These are phyloP conservation scores for Mediolabrus comicus DNA, from an alignment of 108 stramenopile species.

Conservation along the genomic window DNA sequence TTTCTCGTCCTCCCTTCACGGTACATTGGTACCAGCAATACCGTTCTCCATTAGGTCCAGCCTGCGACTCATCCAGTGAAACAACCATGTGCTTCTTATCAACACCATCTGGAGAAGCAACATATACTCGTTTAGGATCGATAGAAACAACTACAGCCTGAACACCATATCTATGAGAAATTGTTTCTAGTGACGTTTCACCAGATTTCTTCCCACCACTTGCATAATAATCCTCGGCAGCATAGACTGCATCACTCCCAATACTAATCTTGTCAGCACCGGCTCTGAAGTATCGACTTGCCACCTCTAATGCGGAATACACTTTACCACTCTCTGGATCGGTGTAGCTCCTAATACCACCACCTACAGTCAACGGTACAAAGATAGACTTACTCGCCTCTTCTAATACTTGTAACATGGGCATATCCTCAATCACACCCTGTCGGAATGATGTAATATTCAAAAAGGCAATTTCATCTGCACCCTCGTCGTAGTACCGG, in stretches of 20 bases:
- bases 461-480: slow-evolving; percentile 96
- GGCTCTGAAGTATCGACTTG: slow-evolving; percentile 95
- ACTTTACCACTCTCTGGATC: slow-evolving; percentile 76
- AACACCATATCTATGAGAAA: slow-evolving; percentile 90
- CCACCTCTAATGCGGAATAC: slow-evolving; percentile 94
- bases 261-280: slow-evolving; percentile 98
- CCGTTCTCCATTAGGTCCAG: slow-evolving; percentile 83
- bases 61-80: slow-evolving; percentile 55
- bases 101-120: slow-evolving; percentile 42
- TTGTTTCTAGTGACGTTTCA: slow-evolving; percentile 88
- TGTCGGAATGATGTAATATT: slow-evolving; percentile 97
- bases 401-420: slow-evolving; percentile 95
- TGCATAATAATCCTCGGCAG: slow-evolving; percentile 76
- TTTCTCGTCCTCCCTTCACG: slow-evolving; percentile 95
- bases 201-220: slow-evolving; percentile 67
- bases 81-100: slow-evolving; percentile 65
- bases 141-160: slow-evolving; percentile 99
- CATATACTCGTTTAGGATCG: slow-evolving; percentile 96
- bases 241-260: slow-evolving; percentile 94
- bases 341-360: slow-evolving; percentile 94
- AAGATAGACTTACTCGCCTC: slow-evolving; percentile 91
- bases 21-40: slow-evolving; percentile 98
- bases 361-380: slow-evolving; percentile 97
- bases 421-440: slow-evolving; percentile 95
- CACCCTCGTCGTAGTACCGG: slow-evolving; percentile 95